Percentiles rank a stretch among this genome's conserved stretches.
phyloP scores from a whole-genome alignment of 179 eudicot genomes.

The Silene coronaria region DNA sequence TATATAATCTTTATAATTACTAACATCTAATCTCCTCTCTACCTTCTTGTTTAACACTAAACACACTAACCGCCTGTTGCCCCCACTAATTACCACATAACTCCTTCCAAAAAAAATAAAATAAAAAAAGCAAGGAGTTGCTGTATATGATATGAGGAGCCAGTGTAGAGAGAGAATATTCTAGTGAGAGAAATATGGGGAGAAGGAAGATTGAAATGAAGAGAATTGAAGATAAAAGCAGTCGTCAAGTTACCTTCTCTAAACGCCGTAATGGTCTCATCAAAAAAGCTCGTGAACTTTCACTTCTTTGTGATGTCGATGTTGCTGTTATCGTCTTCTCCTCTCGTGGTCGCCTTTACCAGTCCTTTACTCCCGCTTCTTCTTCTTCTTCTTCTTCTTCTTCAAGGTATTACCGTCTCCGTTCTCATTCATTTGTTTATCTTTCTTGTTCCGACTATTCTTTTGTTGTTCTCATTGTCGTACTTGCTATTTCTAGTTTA shows the following conservation, averaged over 20 bases:
- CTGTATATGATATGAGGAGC: too few species aligned
- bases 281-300: constrained; percentile 32
- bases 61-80: too few species aligned
- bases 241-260: constrained; percentile 33
- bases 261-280: constrained; percentile 28
- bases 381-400: neutral
- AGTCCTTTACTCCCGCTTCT: constrained; percentile 13
- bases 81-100: too few species aligned
- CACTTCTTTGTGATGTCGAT: constrained; percentile 31
- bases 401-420: neutral
- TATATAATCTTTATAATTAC: too few species aligned
- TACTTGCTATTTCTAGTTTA: neutral
- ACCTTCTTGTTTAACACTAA: too few species aligned
- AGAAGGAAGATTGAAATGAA: constrained; percentile 37
- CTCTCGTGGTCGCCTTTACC: constrained; percentile 28
- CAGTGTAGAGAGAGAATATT: neutral
- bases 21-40: too few species aligned
- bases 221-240: constrained; percentile 31
- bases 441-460: neutral
- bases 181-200: constrained; percentile 20
- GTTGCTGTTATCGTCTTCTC: constrained; percentile 34
- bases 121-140: too few species aligned
- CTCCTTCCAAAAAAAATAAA: too few species aligned
- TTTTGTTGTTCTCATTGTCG: neutral
- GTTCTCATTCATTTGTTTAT: neutral